phyloP scores from a whole-genome alignment of 768 basidiomycete genomes.

The Termitomyces bulborhizus region DNA sequence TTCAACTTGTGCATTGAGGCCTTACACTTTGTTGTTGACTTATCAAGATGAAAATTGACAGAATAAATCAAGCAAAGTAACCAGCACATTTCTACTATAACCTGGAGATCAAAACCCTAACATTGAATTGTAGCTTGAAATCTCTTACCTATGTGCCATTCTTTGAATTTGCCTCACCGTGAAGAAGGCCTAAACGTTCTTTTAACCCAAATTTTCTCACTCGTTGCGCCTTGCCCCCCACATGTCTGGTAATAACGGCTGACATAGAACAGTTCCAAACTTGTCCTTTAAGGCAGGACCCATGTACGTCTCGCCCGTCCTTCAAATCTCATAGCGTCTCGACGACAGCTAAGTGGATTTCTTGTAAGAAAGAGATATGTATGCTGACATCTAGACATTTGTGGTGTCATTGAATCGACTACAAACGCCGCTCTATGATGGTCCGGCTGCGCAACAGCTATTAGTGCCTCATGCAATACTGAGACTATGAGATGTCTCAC shows the following conservation, averaged over 20 bases:
- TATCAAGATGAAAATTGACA: not conserved
- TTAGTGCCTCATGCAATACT: not conserved
- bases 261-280: not conserved
- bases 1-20: not conserved
- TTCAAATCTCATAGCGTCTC: not conserved
- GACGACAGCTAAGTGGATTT: not conserved
- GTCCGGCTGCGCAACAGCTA: not conserved
- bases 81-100: not conserved
- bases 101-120: not conserved
- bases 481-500: constrained; percentile 14
- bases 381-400: not conserved
- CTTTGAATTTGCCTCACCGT: too few relatives aligned
- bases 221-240: not conserved
- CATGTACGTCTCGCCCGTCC: not conserved
- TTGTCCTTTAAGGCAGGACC: not conserved
- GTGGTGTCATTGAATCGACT: not conserved
- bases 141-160: not conserved
- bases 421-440: not conserved
- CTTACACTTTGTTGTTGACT: not conserved
- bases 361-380: not conserved
- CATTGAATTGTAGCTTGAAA: not conserved
- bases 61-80: not conserved
- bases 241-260: too few relatives aligned
- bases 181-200: not conserved
- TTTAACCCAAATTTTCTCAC: not conserved